Evolutionary conservation across 2,329 filamentous ascomycete genomes (phyloP), one percentile per base, ranked within the genome.

Genomic region (Clonostachys byssicola): DNA sequence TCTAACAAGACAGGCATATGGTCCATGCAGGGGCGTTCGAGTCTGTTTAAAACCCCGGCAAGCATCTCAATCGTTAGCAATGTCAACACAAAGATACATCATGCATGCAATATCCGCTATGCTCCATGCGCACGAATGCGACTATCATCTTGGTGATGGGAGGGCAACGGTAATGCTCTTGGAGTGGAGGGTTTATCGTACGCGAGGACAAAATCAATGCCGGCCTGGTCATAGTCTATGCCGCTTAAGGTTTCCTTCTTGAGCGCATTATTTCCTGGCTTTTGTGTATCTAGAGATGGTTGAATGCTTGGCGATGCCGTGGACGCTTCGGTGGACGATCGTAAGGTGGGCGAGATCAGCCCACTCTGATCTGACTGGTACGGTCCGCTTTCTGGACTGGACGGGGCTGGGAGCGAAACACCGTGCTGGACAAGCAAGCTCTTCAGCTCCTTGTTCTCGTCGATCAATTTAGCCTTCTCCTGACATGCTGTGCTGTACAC

Each of bases 21-120:
- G 57, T 91, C 84, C 81, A 95, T 95, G 75, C 94, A 97, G 45
- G 92, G 89, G 63, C 86, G 88, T 74, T 96, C 92, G 66, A 95
- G 87, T 63, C 79, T 88, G 86, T 77, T 78, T 58, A 54, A 66
- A 49, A 53, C 54, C 56, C 58, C 56, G 59, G 61, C 54, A 58
- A 64, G 59, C 56, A 16, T 17, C 62, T 62, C 59, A 62, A 64
- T 63, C 61, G 72, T 75, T 70, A 81, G 66, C 65, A 60, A 60
- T 59, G 54, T 59, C 51, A 61, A 57, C 8, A 30, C 23, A 30
- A 30, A 30, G 23, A 30, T 30, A 30, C 9, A 30, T 30, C 23
- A 30, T 10, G 23, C 23, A 30, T 30, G 23, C 23, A 30, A 8
- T 30, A 10, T 30, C 23, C 23, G 23, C 23, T 30, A 30, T 30